A percentile compares a stretch with the other conserved stretches of the same genome.
These are phyloP conservation scores for Starmerella cellae DNA, from an alignment of 805 yeast genomes.

Conservation along the genomic window DNA sequence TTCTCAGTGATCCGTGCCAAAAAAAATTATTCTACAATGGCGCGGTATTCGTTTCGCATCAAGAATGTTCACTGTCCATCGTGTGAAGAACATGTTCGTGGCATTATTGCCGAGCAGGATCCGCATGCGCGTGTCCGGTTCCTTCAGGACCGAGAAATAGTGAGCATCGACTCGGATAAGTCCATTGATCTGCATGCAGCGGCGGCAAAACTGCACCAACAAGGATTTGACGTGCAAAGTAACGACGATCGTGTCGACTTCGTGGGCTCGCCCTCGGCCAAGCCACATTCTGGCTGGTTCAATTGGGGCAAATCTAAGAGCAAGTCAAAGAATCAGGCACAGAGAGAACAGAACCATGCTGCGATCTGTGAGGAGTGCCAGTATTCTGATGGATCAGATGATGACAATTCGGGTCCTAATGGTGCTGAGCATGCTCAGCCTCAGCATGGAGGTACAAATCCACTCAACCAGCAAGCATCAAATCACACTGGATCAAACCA, in stretches of 20 bases:
- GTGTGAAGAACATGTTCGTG: slow-evolving; percentile 34
- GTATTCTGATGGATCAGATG: too few species aligned
- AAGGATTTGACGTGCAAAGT: slow-evolving; percentile 22
- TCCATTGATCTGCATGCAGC: slow-evolving; percentile 14
- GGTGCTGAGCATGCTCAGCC: neutral
- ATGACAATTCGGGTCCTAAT: neutral
- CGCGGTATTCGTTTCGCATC: slow-evolving; percentile 21
- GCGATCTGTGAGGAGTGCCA: slow-evolving; percentile 16
- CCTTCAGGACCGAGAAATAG: slow-evolving; percentile 23
- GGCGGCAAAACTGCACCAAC: slow-evolving; percentile 15
- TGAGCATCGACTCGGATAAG: slow-evolving; percentile 17
- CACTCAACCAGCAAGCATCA: too few species aligned
- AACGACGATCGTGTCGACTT: neutral
- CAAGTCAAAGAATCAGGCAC: neutral
- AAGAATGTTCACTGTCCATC: slow-evolving; percentile 45
- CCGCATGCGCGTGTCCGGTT: slow-evolving; percentile 19
- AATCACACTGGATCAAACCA: too few species aligned
- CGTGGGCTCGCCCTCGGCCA: neutral
- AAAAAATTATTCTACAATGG: too few species aligned
- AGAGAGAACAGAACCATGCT: slow-evolving; percentile 14
- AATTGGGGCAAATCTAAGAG: neutral
- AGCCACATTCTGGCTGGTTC: neutral
- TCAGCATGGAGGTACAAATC: neutral
- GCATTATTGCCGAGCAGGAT: slow-evolving; percentile 23
- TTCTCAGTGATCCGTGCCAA: too few species aligned